phyloP scores from a whole-genome alignment of 257 asterid genomes.

The Solanum bulbocastanum region DNA sequence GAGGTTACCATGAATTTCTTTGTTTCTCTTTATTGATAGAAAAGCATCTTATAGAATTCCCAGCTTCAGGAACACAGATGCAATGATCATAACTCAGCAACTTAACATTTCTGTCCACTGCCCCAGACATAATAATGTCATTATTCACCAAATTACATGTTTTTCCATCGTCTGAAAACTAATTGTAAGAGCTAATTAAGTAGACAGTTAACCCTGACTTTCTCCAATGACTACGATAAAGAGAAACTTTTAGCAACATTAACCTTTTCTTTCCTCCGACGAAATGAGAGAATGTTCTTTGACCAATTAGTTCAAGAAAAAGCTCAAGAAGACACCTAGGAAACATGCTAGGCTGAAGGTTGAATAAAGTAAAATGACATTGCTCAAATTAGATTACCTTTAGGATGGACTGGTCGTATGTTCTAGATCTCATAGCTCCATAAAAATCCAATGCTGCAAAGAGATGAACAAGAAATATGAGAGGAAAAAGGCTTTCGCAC shows the following conservation, averaged over 20 bases:
- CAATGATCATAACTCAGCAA: neutral
- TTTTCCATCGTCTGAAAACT: neutral
- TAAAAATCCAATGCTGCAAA: conserved; percentile 86
- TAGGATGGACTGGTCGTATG: conserved; percentile 70
- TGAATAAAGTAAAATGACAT: neutral
- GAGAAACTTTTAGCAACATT: neutral
- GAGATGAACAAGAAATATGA: neutral
- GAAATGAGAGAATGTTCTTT: neutral
- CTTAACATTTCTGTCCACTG: neutral
- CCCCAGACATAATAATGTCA: neutral
- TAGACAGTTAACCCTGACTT: neutral
- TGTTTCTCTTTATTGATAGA: neutral
- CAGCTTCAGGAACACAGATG: neutral
- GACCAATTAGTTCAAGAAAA: neutral
- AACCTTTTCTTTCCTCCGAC: neutral
- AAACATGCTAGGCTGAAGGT: neutral
- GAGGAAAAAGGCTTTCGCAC: neutral
- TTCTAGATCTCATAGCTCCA: conserved; percentile 92
- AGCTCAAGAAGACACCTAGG: neutral
- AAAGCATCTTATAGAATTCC: neutral
- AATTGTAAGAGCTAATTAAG: neutral
- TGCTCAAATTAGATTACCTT: conserved; percentile 31
- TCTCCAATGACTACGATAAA: neutral
- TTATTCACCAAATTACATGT: neutral
- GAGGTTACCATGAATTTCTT: neutral